A percentile compares a stretch with the other conserved stretches of the same genome.
Conservation (phyloP, 805 yeast genomes). For the Debaryomyces tyrocola region DNA sequence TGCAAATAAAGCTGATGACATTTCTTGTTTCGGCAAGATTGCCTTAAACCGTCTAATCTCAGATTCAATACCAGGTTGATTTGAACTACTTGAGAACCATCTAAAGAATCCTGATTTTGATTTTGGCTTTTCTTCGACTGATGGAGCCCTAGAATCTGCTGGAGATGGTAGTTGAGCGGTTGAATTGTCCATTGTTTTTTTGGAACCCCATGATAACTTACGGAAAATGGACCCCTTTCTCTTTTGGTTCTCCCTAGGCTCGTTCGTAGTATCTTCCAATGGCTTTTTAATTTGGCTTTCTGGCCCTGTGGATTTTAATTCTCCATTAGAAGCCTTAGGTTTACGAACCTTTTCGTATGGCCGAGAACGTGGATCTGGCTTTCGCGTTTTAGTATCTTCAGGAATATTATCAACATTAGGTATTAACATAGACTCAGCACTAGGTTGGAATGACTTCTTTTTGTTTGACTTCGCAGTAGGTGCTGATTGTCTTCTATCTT, state of each 20-base stretch:
- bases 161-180: conserved; percentile 34
- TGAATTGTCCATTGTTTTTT: conserved; percentile 34
- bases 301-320: background rate
- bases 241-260: conserved; percentile 19
- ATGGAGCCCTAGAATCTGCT: conserved; percentile 27
- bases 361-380: conserved; percentile 7
- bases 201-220: conserved; percentile 51
- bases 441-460: conserved; percentile 30
- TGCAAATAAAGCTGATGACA: conserved; percentile 63
- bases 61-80: conserved; percentile 16
- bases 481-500: background rate
- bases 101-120: conserved; percentile 33
- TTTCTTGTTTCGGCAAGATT: conserved; percentile 50
- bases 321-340: conserved; percentile 8
- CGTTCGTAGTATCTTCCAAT: conserved; percentile 35
- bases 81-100: conserved; percentile 37
- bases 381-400: background rate
- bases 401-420: conserved; percentile 20
- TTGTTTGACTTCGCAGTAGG: conserved; percentile 4
- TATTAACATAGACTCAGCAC: conserved; percentile 36
- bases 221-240: conserved; percentile 45
- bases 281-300: conserved; percentile 21
- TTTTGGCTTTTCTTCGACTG: conserved; percentile 26
- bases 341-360: conserved; percentile 24
- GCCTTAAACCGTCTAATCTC: conserved; percentile 38